phyloP scores from a whole-genome alignment of 2,329 filamentous ascomycete genomes.

The Ophiocordyceps camponoti-floridani region DNA sequence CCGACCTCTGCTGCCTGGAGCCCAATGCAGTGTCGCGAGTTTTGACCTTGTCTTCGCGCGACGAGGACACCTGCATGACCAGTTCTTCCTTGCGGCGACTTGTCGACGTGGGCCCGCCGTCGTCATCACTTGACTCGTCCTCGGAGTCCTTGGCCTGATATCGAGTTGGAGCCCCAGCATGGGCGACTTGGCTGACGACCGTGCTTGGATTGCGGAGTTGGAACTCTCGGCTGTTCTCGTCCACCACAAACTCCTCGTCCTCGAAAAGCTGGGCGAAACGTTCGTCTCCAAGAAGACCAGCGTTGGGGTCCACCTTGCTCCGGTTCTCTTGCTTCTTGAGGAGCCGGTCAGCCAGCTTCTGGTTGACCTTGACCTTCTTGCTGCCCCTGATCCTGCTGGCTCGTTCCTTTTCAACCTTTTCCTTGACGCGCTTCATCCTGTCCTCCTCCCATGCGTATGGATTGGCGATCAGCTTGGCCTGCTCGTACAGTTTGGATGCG shows the following conservation, averaged over 20 bases:
- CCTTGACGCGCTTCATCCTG: conserved; percentile 73
- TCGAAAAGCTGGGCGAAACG: conserved; percentile 85
- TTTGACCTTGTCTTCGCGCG: conserved; percentile 40
- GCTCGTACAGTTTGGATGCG: conserved; percentile 84
- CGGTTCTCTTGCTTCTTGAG: conserved; percentile 46
- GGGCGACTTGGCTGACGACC: conserved; percentile 17
- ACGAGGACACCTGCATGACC: conserved; percentile 52
- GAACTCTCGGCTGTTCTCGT: conserved; percentile 80
- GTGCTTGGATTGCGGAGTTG: conserved; percentile 79
- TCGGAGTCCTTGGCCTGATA: conserved; percentile 23
- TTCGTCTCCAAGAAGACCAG: conserved; percentile 59
- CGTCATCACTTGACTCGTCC: conserved; percentile 25
- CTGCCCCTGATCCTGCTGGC: conserved; percentile 82
- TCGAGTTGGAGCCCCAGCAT: conserved; percentile 16
- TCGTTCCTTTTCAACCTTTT: conserved; percentile 95
- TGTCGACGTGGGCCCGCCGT: conserved; percentile 8
- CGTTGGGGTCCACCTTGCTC: conserved; percentile 36
- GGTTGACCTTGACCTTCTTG: conserved; percentile 97
- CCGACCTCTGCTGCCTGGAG: conserved; percentile 31
- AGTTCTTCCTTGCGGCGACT: conserved; percentile 19
- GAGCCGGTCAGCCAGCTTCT: conserved; percentile 58
- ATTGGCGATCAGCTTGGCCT: conserved; percentile 81
- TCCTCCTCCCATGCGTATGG: conserved; percentile 91
- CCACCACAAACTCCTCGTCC: conserved; percentile 81
- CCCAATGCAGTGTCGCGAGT: conserved; percentile 38